phyloP scores from a whole-genome alignment of 1,284 basidiomycete genomes.

The Ganoderma sinense region DNA sequence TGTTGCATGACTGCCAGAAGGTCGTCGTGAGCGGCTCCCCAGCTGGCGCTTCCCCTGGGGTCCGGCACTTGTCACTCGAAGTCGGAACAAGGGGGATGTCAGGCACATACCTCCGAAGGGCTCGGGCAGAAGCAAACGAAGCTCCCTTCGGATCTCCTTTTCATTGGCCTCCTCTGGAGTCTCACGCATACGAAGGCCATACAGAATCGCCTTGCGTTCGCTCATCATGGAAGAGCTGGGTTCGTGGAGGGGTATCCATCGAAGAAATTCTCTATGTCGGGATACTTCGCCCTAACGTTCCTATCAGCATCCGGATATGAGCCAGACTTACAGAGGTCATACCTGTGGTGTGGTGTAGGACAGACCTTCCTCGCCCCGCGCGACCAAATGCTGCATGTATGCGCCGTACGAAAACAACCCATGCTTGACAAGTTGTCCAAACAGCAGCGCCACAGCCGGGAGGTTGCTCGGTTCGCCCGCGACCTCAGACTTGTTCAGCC shows the following conservation, averaged over 20 bases:
- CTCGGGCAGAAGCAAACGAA: slow-evolving; percentile 69
- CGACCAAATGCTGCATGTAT: slow-evolving; percentile 87
- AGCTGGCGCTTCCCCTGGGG: slow-evolving; percentile 40
- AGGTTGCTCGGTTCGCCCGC: slow-evolving; percentile 68
- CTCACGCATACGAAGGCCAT: slow-evolving; percentile 70
- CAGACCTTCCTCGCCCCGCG: slow-evolving; percentile 76
- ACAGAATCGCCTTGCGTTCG: slow-evolving; percentile 72
- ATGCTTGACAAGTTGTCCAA: slow-evolving; percentile 80
- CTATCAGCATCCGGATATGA: background rate
- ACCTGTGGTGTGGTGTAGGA: slow-evolving; percentile 57
- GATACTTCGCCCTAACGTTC: slow-evolving; percentile 47
- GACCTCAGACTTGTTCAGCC: slow-evolving; percentile 79
- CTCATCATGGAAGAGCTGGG: slow-evolving; percentile 62
- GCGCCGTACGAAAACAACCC: slow-evolving; percentile 85
- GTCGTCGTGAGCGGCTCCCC: slow-evolving; percentile 45
- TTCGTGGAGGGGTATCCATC: slow-evolving; percentile 72
- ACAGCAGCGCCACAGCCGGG: slow-evolving; percentile 72
- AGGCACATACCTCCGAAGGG: slow-evolving; percentile 65
- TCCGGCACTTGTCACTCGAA: background rate
- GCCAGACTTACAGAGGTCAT: background rate
- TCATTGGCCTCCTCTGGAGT: slow-evolving; percentile 75
- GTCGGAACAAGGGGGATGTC: background rate
- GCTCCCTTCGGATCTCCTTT: slow-evolving; percentile 70
- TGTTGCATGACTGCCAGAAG: slow-evolving; percentile 52
- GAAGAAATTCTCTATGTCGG: slow-evolving; percentile 71